Base-by-base conservation (phyloP, 352 stramenopile species). In the Pelagophyceae sp. region DNA sequence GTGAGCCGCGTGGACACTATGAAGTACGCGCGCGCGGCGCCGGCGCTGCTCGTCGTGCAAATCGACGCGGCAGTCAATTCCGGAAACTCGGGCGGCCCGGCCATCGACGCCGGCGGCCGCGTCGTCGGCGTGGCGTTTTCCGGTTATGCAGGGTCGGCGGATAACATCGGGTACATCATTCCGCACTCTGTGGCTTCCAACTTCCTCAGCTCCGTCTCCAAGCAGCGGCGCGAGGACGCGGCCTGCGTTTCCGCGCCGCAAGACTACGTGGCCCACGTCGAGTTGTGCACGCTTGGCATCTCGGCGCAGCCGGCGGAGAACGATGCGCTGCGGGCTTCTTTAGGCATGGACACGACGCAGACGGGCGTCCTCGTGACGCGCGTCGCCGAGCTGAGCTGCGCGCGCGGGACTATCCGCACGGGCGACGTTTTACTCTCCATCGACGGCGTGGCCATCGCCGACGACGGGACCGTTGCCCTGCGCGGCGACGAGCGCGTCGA, bases 31-130 rank as follows among this genome's bases (percentile, higher is more conserved):
- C 77, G 82, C 51, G 75, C 78, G 61, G 80, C 76, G 2, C 78
- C 74, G 45, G 37, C 80, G n/a, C 67, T 87, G 20, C 67, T 88
- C 27, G 80, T 80, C n/a, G 84, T 85, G 40, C 82, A 86, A 76
- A 84, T 84, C 35, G 86, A 90, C 81, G 82, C 83, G 33, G 85
- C 85, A 29, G 87, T 90, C 50, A 90, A 90, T 81, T 82, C 84
- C 67, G 85, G 85, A 25, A 90, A 89, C 72, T 85, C 78, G 19
- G 82, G 82, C n/a, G 82, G 82, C 17, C 82, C 82, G 25, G 77
- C 82, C 0, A 67, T 84, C 0, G 82, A 86, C 72, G 79, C 76
- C 65, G 63, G 82, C 54, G 64, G 80, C 37, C 38, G 79, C 40
- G 81, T 85, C n/a, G 75, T 85, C 67, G 82, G 82, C 37, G 81